Conservation (phyloP, 345 rosid species). For the Eucalyptus globulus region DNA sequence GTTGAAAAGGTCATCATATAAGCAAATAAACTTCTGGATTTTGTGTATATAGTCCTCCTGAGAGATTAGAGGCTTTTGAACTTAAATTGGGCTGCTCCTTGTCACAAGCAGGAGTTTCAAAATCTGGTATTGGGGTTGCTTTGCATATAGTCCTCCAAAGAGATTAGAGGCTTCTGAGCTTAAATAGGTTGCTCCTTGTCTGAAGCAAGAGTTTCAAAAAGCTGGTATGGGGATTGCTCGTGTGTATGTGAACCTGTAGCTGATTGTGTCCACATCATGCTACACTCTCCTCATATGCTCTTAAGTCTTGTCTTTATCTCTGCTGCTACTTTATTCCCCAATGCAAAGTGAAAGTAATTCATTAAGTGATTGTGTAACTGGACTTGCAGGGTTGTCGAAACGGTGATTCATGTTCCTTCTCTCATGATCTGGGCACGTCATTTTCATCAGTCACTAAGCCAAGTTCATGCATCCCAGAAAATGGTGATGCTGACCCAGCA, state of each 20-base stretch:
- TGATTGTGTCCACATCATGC: background rate
- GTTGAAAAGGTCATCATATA: background rate
- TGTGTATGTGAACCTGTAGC: background rate
- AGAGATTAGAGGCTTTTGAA: background rate
- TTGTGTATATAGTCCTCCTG: background rate
- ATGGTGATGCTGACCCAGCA: constrained; percentile 22
- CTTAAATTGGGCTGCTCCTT: background rate
- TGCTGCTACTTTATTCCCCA: background rate
- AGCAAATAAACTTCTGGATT: background rate
- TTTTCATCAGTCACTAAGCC: constrained; percentile 3
- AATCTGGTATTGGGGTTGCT: background rate
- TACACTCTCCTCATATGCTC: background rate
- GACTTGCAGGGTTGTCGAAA: constrained; percentile 79
- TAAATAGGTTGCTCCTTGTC: background rate
- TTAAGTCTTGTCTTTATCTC: background rate
- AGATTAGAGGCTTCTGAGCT: background rate
- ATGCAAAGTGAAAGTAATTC: background rate
- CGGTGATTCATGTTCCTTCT: constrained; percentile 52
- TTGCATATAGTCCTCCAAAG: background rate
- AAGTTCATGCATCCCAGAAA: constrained; percentile 44
- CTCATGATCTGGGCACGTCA: constrained; percentile 34
- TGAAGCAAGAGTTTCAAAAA: background rate
- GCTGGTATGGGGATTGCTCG: background rate
- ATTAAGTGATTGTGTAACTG: background rate
- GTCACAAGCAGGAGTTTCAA: background rate